phyloP scores from a whole-genome alignment of 2,329 filamentous ascomycete genomes.

The Grosmannia clavigera region DNA sequence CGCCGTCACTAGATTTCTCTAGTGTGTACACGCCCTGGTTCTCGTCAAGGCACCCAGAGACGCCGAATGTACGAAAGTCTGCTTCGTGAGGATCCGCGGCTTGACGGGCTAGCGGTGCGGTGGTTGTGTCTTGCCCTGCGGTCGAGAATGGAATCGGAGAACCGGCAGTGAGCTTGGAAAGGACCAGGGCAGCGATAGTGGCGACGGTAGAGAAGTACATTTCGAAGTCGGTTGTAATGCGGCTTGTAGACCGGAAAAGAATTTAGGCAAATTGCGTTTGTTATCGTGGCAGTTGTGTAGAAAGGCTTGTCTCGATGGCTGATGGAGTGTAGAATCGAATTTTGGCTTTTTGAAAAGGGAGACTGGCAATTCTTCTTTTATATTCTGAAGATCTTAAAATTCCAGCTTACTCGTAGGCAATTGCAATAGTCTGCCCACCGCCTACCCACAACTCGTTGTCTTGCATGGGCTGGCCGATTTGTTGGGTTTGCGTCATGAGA shows the following conservation, averaged over 20 bases:
- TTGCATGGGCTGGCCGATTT: background rate
- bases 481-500: background rate
- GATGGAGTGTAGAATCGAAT: background rate
- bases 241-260: background rate
- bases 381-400: background rate
- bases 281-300: too few species aligned
- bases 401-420: background rate
- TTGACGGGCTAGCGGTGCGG: background rate
- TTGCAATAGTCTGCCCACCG: background rate
- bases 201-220: slow-evolving; percentile 6
- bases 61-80: slow-evolving; percentile 12
- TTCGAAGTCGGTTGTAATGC: background rate
- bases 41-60: slow-evolving; percentile 8
- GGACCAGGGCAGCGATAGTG: slow-evolving; percentile 1
- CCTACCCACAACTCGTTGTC: background rate
- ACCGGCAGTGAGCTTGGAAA: background rate
- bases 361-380: background rate
- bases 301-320: background rate
- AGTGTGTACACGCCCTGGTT: slow-evolving; percentile 14
- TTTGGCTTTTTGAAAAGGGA: background rate
- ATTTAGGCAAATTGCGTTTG: background rate
- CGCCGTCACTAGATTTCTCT: slow-evolving; percentile 1
- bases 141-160: background rate
- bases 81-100: slow-evolving; percentile 7
- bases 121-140: background rate